Evolutionary conservation across 345 rosid species (phyloP), one percentile per base, ranked within the genome.

Genomic region (Mallotus nudiflorus): DNA sequence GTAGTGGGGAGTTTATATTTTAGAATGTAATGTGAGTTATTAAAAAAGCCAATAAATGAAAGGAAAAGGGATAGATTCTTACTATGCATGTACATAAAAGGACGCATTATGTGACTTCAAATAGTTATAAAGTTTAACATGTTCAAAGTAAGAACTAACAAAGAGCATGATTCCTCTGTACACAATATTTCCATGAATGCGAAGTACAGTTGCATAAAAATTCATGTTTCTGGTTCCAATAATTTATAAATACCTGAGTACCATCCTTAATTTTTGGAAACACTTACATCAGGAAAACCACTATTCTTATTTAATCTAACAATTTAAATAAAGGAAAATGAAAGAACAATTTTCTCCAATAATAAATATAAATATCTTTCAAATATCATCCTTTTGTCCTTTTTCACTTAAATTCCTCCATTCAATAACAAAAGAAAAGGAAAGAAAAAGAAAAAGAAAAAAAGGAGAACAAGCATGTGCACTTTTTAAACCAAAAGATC

Each of bases 251-350:
- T 83, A 90, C 98, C 94, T 92, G 87, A 71, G 82, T 64, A 13
- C 93, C 86, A 76, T 91, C 98, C 74, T 91, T 90, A 58, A 93
- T 86, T 82, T 89, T 93, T 49, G 98, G 97, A 70, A 89, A 93
- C 40, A 93, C 91, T 97, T 90, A 85, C 84, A 78, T 58, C 33
- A 75, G 3, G 69, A 65, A 82, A 74, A 79, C 13, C 52, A 71
- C 37, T 63, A 67, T 73, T 33, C 40, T 51, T 37, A 70, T 13
- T 37, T 50, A 22, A 45, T 42, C 40, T 19, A 13, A 33, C 54
- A 49, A n/a, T n/a, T 37, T 66, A 35, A 35, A 71, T 63, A 6
- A 46, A 27, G 56, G 31, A 51, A 63, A 69, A 40, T 52, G 37
- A 52, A 31, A 68, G 49, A 69, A 33, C 3, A 58, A 10, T 19